phyloP scores from a whole-genome alignment of 2,329 filamentous ascomycete genomes.

The Microsporum canis region DNA sequence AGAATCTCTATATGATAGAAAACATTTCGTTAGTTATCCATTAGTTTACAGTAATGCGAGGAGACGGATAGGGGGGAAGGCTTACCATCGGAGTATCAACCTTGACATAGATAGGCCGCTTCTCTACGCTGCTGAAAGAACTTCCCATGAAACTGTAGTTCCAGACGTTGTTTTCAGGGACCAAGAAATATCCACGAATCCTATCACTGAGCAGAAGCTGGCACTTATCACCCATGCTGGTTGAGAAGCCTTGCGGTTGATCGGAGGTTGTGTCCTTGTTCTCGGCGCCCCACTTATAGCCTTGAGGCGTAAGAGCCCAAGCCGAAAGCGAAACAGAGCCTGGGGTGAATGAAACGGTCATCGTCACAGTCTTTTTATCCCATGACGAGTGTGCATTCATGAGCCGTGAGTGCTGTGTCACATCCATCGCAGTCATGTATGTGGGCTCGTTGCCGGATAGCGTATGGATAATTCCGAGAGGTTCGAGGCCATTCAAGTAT shows the following conservation, averaged over 20 bases:
- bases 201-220: conserved; percentile 87
- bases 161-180: conserved; percentile 82
- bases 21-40: conserved; percentile 7
- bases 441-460: conserved; percentile 86
- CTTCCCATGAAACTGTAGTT: conserved; percentile 98
- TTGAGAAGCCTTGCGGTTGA: conserved; percentile 86
- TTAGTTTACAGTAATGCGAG: background rate
- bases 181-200: conserved; percentile 90
- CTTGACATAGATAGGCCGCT: conserved; percentile 82
- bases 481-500: conserved; percentile 74
- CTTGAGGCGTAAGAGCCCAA: conserved; percentile 81
- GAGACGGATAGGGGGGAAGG: conserved; percentile 2
- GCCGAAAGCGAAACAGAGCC: conserved; percentile 90
- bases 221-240: conserved; percentile 86
- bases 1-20: conserved; percentile 50
- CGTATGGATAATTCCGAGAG: conserved; percentile 89
- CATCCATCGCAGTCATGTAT: conserved; percentile 92
- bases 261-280: conserved; percentile 90
- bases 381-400: conserved; percentile 71
- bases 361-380: conserved; percentile 86
- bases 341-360: conserved; percentile 92
- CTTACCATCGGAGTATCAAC: conserved; percentile 65
- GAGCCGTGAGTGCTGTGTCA: conserved; percentile 83
- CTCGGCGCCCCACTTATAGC: conserved; percentile 93
- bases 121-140: conserved; percentile 75